Percentiles rank a stretch among this genome's conserved stretches.
Conservation (phyloP, 768 basidiomycete species). For the Cyathus striatus region DNA sequence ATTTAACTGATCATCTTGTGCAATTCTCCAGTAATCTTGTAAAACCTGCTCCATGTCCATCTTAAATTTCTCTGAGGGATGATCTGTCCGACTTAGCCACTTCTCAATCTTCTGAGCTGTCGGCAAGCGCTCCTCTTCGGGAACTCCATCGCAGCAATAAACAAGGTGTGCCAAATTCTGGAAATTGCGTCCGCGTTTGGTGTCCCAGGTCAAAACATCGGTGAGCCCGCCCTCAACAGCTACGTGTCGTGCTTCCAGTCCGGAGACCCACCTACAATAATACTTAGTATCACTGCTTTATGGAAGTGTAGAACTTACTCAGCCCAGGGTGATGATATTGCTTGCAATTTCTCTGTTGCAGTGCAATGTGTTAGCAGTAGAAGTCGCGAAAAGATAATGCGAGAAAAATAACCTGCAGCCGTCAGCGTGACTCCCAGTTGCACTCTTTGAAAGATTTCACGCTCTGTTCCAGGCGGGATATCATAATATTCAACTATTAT, state of each 20-base stretch:
- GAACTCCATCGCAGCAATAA: conserved; percentile 56
- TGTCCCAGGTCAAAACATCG: conserved; percentile 55
- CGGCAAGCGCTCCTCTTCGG: conserved; percentile 42
- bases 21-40: conserved; percentile 49
- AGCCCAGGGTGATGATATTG: conserved; percentile 67
- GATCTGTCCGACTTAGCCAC: conserved; percentile 37
- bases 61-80: conserved; percentile 46
- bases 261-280: conserved; percentile 47
- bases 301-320: conserved; percentile 22
- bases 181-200: conserved; percentile 69
- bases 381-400: too few relatives aligned
- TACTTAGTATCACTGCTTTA: conserved; percentile 6
- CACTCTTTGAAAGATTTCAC: conserved; percentile 80
- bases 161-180: conserved; percentile 68
- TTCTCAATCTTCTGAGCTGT: conserved; percentile 53
- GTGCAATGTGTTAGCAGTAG: too few relatives aligned
- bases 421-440: conserved; percentile 76
- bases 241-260: conserved; percentile 54
- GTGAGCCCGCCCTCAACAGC: conserved; percentile 55
- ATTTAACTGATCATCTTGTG: conserved; percentile 31
- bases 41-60: conserved; percentile 48
- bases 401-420: conserved; percentile 49
- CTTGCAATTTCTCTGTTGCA: conserved; percentile 68
- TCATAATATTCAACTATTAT: conserved; percentile 61
- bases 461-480: conserved; percentile 51